These are phyloP conservation scores for Monosporascus ibericus DNA, from an alignment of 2,329 filamentous ascomycete genomes.

Conservation along the genomic window DNA sequence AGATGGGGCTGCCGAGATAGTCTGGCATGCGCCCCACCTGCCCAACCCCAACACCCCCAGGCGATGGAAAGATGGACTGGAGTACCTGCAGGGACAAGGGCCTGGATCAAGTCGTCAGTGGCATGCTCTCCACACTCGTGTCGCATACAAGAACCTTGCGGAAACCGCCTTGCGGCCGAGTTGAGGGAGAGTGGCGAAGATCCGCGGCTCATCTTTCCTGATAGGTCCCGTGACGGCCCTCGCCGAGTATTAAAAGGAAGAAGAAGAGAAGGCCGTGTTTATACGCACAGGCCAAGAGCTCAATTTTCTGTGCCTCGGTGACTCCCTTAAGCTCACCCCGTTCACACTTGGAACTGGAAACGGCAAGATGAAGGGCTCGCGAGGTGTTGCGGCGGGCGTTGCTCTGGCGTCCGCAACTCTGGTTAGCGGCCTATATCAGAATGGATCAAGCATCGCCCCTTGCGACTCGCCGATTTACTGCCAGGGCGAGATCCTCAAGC, in stretches of 20 bases:
- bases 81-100: neutral
- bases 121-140: no score
- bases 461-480: conserved; percentile 66
- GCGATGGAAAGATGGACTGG: neutral
- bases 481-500: conserved; percentile 55
- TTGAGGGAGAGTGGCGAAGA: no score
- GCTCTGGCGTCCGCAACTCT: conserved; percentile 13
- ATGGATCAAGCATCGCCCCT: conserved; percentile 55
- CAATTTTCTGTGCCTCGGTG: no score
- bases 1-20: no score
- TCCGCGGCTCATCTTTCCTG: no score
- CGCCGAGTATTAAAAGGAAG: no score
- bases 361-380: conserved; percentile 5
- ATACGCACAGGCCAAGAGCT: no score
- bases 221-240: no score
- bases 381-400: conserved; percentile 6
- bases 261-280: no score
- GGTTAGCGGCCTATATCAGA: conserved; percentile 46
- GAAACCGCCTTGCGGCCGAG: neutral
- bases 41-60: no score
- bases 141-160: neutral
- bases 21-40: no score
- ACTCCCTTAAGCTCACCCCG: no score
- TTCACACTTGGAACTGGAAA: neutral
- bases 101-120: neutral